Percentiles rank a stretch among this genome's conserved stretches.
Evolutionary conservation across 176 grass and related monocot genomes (phyloP).

Genomic region (Aegilops bicornis): DNA sequence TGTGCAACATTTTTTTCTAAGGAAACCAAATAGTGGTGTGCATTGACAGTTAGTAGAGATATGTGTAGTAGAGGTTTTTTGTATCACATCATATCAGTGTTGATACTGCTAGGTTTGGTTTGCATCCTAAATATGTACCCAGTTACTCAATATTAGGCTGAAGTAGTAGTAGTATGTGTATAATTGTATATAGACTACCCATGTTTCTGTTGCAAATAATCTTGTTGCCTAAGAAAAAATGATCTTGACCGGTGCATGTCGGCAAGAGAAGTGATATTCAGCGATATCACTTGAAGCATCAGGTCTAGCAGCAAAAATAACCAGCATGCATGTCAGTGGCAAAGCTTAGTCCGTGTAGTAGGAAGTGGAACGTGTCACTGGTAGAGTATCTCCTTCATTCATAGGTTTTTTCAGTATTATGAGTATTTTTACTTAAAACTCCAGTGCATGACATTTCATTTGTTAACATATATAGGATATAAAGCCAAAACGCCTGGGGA

Average conservation of each 20-base stretch:
- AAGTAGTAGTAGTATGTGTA: background rate
- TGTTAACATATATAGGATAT: conserved; percentile 54
- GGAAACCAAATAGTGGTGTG: background rate
- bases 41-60: background rate
- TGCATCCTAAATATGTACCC: background rate
- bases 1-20: background rate
- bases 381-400: background rate
- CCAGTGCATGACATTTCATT: conserved; percentile 26
- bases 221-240: too few species aligned
- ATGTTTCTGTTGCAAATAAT: background rate
- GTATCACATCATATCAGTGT: background rate
- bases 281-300: too few species aligned
- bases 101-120: background rate
- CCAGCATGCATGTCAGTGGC: background rate
- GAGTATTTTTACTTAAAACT: background rate
- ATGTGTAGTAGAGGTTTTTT: background rate
- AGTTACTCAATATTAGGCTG: background rate
- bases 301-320: too few species aligned
- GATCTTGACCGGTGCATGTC: too few species aligned
- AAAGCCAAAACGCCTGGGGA: conserved; percentile 52
- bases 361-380: background rate
- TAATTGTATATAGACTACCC: background rate
- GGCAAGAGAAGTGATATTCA: too few species aligned
- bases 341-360: background rate
- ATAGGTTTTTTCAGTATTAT: background rate